phyloP scores from a whole-genome alignment of 768 basidiomycete species.

The Imleria badia region DNA sequence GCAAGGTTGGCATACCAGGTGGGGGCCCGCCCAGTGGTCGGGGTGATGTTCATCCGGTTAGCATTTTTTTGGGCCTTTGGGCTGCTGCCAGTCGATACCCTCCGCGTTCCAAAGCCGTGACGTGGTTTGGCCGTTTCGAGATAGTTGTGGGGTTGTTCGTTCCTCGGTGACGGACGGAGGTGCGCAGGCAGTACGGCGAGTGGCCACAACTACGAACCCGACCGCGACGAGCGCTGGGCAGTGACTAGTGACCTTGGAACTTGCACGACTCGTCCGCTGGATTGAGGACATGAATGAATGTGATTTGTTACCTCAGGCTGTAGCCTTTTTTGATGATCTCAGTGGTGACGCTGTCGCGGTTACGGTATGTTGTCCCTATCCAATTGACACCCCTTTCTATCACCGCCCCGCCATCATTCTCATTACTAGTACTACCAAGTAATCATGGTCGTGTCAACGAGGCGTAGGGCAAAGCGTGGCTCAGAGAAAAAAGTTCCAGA shows the following conservation, averaged over 20 bases:
- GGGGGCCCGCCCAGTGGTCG: slow-evolving; percentile 72
- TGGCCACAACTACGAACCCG: no score
- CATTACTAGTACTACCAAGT: not conserved
- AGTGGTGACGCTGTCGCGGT: no score
- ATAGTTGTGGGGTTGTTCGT: not conserved
- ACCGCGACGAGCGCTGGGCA: no score
- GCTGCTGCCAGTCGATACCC: slow-evolving; percentile 95
- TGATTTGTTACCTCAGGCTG: slow-evolving; percentile 1
- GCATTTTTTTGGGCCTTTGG: slow-evolving; percentile 80
- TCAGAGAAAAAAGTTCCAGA: not conserved
- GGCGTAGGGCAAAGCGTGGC: not conserved
- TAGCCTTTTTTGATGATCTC: not conserved
- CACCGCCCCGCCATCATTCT: not conserved
- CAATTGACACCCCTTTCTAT: no score
- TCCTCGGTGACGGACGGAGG: not conserved
- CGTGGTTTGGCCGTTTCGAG: not conserved
- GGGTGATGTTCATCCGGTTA: slow-evolving; percentile 82
- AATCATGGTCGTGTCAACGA: slow-evolving; percentile 4
- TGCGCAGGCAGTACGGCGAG: not conserved
- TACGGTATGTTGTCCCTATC: no score
- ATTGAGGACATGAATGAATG: slow-evolving; percentile 14
- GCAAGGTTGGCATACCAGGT: slow-evolving; percentile 69
- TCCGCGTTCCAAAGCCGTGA: slow-evolving; percentile 80
- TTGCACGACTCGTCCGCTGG: no score
- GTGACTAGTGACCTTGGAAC: no score